Base-by-base conservation (phyloP, 352 stramenopile species). In the Globisporangium yorkense region DNA sequence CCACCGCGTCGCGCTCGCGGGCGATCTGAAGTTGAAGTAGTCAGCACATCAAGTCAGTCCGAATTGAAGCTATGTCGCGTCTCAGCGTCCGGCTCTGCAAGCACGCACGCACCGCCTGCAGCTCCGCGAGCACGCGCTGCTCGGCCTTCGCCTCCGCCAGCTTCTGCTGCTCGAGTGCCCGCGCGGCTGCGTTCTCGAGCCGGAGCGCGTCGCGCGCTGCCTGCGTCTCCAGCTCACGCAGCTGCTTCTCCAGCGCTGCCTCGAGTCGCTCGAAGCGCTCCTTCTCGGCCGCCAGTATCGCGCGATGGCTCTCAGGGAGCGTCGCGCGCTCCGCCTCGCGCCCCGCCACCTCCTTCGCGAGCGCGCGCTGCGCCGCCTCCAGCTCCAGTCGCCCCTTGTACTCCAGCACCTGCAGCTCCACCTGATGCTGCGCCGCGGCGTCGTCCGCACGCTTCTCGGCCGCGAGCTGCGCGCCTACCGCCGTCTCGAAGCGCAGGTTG, bases 251-350 rank as follows among this genome's bases (percentile, higher is more conserved):
- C 2, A 87, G 43, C 15, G 78, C 71, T 18, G 60, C 54, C 58
- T 93, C 76, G 5, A 88, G 74, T 54, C 76, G 74, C 59, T 88
- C 77, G 47, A 82, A 77, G 3, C 83, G 75, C 68, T 92, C 72
- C 48, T 80, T 75, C 56, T 92, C 79, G 44, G 66, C 66, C 48
- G 75, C 79, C 15, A 91, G 58, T 24, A 85, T 56, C 12, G 70
- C 66, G 10, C 78, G 72, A 53, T 93, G 71, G 45, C 62, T 70
- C 55, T 84, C 80, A 0, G 81, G 84, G 35, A 94, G 59, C 18
- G 77, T 82, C 61, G 71, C 47, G 5, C 77, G 77, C 56, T 92
- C 81, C 10, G 44, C 46, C n/a, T 56, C 62, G 48, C 81, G 72
- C 20, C 65, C 68, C 56, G 60, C 64, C 29, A 68, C 58, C 56